Conservation (phyloP, 2,329 filamentous ascomycete genomes). For the Aspergillus hiratsukae region DNA sequence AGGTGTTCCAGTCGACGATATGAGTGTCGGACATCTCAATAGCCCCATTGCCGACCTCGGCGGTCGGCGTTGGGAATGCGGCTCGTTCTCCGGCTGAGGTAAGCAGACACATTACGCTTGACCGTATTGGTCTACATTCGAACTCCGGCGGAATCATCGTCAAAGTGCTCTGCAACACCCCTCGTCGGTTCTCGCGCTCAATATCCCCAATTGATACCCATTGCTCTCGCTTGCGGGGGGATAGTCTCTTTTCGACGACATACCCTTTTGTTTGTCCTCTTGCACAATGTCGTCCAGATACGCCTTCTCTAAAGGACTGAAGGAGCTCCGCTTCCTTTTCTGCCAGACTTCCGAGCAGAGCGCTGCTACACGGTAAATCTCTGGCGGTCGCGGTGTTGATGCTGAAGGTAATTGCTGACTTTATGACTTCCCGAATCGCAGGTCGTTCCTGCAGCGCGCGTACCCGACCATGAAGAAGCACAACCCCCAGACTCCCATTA, state of each 20-base stretch:
- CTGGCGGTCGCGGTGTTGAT: not conserved
- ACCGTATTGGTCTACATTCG: conserved; percentile 18
- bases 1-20: not conserved
- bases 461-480: conserved; percentile 99
- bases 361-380: conserved; percentile 73
- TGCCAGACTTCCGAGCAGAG: conserved; percentile 92
- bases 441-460: conserved; percentile 81
- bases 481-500: conserved; percentile 89
- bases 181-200: conserved; percentile 1
- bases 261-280: conserved; percentile 4
- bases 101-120: conserved; percentile 25
- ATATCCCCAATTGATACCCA: conserved; percentile 10
- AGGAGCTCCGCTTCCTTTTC: conserved; percentile 95
- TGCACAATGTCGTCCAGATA: conserved; percentile 82
- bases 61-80: conserved; percentile 9
- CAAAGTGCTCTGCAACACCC: conserved; percentile 1
- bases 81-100: conserved; percentile 25
- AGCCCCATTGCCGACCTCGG: conserved; percentile 13
- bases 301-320: conserved; percentile 80
- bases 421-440: conserved; percentile 33
- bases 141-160: conserved; percentile 7
- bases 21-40: conserved; percentile 2
- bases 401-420: not conserved
- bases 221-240: conserved; percentile 10
- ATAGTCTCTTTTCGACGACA: conserved; percentile 11